phyloP scores from a whole-genome alignment of 345 rosid genomes.

The Angophora floribunda region DNA sequence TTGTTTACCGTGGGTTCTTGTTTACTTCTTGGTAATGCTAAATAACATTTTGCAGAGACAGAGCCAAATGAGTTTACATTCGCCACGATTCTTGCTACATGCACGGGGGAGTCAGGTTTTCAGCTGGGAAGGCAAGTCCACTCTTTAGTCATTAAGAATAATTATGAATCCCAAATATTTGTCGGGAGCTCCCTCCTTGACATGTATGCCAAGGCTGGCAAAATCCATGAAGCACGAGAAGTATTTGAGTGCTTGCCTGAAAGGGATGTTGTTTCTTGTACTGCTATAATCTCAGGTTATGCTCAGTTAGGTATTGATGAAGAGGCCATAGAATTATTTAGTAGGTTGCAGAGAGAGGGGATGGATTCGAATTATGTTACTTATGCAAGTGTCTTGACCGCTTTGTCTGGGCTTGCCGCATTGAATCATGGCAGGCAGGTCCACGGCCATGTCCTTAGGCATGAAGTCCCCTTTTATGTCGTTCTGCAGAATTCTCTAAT shows the following conservation, averaged over 20 bases:
- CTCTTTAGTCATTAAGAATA: constrained; percentile 45
- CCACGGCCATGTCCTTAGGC: constrained; percentile 62
- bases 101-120: constrained; percentile 39
- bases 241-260: constrained; percentile 64
- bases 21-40: constrained; percentile 2
- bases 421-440: constrained; percentile 81
- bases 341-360: constrained; percentile 53
- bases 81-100: constrained; percentile 60
- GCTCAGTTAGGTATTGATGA: constrained; percentile 75
- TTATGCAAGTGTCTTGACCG: constrained; percentile 65
- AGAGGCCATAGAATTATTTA: constrained; percentile 66
- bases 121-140: constrained; percentile 73
- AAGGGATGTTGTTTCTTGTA: constrained; percentile 94
- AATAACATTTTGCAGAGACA: constrained; percentile 25
- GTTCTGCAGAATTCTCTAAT: constrained; percentile 79
- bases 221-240: constrained; percentile 65
- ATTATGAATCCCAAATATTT: constrained; percentile 46
- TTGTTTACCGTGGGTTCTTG: background rate
- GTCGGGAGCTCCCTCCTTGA: constrained; percentile 96
- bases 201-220: constrained; percentile 88
- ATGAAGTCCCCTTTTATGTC: constrained; percentile 42
- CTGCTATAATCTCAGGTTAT: constrained; percentile 88
- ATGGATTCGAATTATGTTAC: constrained; percentile 82
- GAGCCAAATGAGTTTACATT: constrained; percentile 81
- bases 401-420: constrained; percentile 79